Evolutionary conservation across 2,329 filamentous ascomycete genomes (phyloP).

Genomic region (Dactylellina drechsleri): DNA sequence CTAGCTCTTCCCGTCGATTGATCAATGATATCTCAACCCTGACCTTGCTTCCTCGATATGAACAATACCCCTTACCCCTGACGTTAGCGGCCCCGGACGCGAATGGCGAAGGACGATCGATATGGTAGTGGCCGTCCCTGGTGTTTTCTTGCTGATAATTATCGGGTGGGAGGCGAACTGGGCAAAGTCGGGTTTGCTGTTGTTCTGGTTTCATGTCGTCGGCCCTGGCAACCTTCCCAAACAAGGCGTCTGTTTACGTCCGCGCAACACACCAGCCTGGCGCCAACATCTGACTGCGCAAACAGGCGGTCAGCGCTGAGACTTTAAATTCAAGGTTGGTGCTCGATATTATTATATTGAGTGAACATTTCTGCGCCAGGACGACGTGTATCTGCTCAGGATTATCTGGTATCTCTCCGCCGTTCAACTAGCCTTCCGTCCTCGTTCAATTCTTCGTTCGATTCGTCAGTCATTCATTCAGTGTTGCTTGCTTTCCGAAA

Average conservation of each 20-base stretch:
- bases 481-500: slow-evolving; percentile 7
- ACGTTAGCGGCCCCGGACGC: slow-evolving; percentile 27
- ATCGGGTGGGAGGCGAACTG: slow-evolving; percentile 26
- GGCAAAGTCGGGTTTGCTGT: slow-evolving; percentile 21
- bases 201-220: slow-evolving; percentile 30
- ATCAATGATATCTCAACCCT: not conserved
- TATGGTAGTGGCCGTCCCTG: not conserved
- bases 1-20: not conserved
- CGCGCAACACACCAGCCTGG: slow-evolving; percentile 31
- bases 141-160: not conserved
- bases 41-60: no score
- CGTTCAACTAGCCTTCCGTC: slow-evolving; percentile 9
- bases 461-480: slow-evolving; percentile 27
- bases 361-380: slow-evolving; percentile 1
- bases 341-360: slow-evolving; percentile 19
- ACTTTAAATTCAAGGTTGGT: slow-evolving; percentile 25
- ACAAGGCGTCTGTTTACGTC: slow-evolving; percentile 47
- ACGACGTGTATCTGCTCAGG: slow-evolving; percentile 6
- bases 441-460: slow-evolving; percentile 26
- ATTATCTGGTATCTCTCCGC: slow-evolving; percentile 35
- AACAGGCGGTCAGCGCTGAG: slow-evolving; percentile 9
- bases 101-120: slow-evolving; percentile 30
- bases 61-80: slow-evolving; percentile 17
- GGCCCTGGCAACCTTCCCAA: slow-evolving; percentile 45
- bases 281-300: slow-evolving; percentile 8